Evolutionary conservation across 2,329 filamentous ascomycete genomes (phyloP).

Genomic region (Sarocladium strictum): DNA sequence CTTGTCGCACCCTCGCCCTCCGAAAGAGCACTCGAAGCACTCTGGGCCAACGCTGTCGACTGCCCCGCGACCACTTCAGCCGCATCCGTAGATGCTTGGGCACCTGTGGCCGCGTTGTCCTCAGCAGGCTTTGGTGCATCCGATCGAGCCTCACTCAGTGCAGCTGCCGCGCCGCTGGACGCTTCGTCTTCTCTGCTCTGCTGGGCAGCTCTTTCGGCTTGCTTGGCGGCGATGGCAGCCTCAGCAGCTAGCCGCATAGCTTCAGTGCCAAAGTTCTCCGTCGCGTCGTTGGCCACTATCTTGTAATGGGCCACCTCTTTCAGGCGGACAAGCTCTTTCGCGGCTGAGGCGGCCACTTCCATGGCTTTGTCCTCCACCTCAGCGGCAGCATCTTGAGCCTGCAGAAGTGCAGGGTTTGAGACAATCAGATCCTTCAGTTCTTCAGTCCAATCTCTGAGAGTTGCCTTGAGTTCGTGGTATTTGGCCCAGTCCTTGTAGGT

Average conservation of each 20-base stretch:
- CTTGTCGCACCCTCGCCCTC: constrained; percentile 9
- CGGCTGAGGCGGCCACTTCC: constrained; percentile 69
- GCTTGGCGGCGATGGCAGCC: constrained; percentile 25
- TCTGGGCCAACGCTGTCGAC: constrained; percentile 10
- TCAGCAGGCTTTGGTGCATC: constrained; percentile 12
- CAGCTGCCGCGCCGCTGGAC: constrained; percentile 23
- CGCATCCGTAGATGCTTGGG: background rate
- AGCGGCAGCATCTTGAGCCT: constrained; percentile 61
- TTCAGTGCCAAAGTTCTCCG: constrained; percentile 72
- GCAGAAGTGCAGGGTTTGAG: constrained; percentile 62
- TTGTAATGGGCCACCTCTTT: constrained; percentile 86
- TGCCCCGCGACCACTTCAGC: constrained; percentile 4
- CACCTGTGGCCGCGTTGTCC: constrained; percentile 11
- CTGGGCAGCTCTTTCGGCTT: constrained; percentile 20
- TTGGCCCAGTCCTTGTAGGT: constrained; percentile 97
- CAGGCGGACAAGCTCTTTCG: constrained; percentile 70
- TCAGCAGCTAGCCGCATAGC: constrained; percentile 53
- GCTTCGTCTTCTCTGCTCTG: constrained; percentile 26
- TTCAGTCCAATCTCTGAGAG: constrained; percentile 77
- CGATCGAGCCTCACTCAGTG: constrained; percentile 11
- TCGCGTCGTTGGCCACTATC: constrained; percentile 65
- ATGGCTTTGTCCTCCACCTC: constrained; percentile 75
- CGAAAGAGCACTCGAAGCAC: constrained; percentile 10
- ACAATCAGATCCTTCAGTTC: constrained; percentile 74
- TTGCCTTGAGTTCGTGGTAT: constrained; percentile 80